Evolutionary conservation across 1,284 basidiomycete species (phyloP).

Genomic region (Afroboletus lepidellus): DNA sequence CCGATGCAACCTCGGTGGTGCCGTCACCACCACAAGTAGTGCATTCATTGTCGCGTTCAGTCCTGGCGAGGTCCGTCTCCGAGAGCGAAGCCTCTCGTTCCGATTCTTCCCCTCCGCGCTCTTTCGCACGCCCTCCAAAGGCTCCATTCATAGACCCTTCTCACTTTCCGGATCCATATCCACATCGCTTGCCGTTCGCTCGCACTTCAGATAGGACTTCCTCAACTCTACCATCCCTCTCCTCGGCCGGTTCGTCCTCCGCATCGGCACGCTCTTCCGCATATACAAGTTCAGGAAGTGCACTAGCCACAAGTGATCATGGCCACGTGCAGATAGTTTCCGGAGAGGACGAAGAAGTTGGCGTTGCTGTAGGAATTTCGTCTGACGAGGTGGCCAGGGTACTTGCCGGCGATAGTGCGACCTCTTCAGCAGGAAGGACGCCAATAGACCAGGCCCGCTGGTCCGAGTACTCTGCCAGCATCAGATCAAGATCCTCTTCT

Average conservation of each 20-base stretch:
- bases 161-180: constrained; percentile 55
- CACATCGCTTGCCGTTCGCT: constrained; percentile 31
- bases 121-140: constrained; percentile 49
- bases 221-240: constrained; percentile 55
- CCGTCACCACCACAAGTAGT: constrained; percentile 18
- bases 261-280: constrained; percentile 74
- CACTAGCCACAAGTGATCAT: constrained; percentile 56
- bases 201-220: constrained; percentile 38
- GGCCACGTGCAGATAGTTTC: constrained; percentile 66
- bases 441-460: constrained; percentile 60
- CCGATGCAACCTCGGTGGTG: constrained; percentile 4
- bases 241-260: constrained; percentile 65
- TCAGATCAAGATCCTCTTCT: constrained; percentile 68
- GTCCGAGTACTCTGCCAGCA: constrained; percentile 64
- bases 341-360: constrained; percentile 53
- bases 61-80: constrained; percentile 37
- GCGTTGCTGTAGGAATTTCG: constrained; percentile 54
- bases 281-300: constrained; percentile 67
- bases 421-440: constrained; percentile 41
- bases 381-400: constrained; percentile 63
- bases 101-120: constrained; percentile 38
- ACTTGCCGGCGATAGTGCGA: constrained; percentile 49
- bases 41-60: constrained; percentile 26
- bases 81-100: constrained; percentile 41
- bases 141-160: constrained; percentile 53